Evolutionary conservation across 805 yeast species (phyloP).

Genomic region (Ogataea minuta): DNA sequence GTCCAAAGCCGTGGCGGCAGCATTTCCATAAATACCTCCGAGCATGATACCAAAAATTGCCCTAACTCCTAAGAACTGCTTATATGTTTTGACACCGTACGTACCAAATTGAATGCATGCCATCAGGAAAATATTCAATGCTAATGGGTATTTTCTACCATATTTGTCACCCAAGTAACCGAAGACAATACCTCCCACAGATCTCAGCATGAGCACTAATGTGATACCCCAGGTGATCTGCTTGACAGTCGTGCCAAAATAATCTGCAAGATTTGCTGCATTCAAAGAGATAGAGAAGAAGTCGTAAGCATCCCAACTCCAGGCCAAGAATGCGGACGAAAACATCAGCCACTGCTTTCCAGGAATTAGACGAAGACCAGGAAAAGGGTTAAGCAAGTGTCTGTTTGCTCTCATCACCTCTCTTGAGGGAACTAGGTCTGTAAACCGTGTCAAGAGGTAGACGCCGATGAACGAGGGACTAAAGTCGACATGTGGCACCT

Average conservation of each 20-base stretch:
- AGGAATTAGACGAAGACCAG: slow-evolving; percentile 48
- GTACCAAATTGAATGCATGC: slow-evolving; percentile 59
- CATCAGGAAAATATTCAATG: slow-evolving; percentile 44
- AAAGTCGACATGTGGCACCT: slow-evolving; percentile 29
- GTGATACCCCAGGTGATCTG: slow-evolving; percentile 67
- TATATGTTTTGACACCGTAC: slow-evolving; percentile 55
- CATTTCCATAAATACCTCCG: slow-evolving; percentile 57
- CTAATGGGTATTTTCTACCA: slow-evolving; percentile 61
- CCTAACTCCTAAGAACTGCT: slow-evolving; percentile 60
- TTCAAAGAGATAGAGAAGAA: slow-evolving; percentile 58
- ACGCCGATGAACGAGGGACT: slow-evolving; percentile 22
- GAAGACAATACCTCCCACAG: slow-evolving; percentile 63
- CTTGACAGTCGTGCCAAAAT: slow-evolving; percentile 44
- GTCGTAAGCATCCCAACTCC: slow-evolving; percentile 70
- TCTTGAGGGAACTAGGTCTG: slow-evolving; percentile 49
- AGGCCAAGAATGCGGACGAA: slow-evolving; percentile 50
- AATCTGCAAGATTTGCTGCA: slow-evolving; percentile 45
- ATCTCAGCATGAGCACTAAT: slow-evolving; percentile 63
- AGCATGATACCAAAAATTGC: slow-evolving; percentile 60
- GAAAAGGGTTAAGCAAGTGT: slow-evolving; percentile 60
- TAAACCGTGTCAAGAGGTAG: slow-evolving; percentile 46
- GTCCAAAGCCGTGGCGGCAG: slow-evolving; percentile 52
- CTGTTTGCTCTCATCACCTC: slow-evolving; percentile 36
- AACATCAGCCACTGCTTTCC: slow-evolving; percentile 58
- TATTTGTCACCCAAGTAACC: slow-evolving; percentile 59